Percentiles rank a stretch among this genome's conserved stretches.
Conservation (phyloP, 2,329 filamentous ascomycete species). For the Pseudocercospora fuligena region DNA sequence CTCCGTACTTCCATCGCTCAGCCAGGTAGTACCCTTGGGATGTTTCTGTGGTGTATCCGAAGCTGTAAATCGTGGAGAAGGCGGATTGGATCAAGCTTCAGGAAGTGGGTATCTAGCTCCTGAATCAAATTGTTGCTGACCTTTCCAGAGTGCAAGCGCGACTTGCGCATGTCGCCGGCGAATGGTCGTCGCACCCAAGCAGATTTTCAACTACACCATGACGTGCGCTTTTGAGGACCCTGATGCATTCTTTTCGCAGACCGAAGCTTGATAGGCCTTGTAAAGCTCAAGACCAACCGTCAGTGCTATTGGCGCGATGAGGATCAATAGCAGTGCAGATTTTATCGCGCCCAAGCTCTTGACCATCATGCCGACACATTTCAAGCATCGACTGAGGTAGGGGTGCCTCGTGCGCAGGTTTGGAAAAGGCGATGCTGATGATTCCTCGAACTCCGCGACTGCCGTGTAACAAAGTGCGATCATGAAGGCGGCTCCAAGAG, state of each 20-base stretch:
- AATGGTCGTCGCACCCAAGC: neutral
- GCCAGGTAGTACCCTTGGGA: neutral
- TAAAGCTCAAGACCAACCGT: neutral
- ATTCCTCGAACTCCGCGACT: neutral
- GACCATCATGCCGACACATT: neutral
- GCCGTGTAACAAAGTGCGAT: conserved; percentile 1
- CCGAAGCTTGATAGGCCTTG: neutral
- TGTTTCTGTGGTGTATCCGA: neutral
- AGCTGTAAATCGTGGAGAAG: neutral
- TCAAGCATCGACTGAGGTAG: neutral
- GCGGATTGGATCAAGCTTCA: neutral
- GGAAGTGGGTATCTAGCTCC: neutral
- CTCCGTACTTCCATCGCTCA: neutral
- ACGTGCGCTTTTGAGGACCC: neutral
- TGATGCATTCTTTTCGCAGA: neutral
- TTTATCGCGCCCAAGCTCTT: neutral
- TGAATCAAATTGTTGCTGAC: neutral
- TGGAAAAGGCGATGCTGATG: conserved; percentile 7
- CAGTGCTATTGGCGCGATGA: neutral
- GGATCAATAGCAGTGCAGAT: neutral
- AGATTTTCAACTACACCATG: neutral
- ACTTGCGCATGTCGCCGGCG: neutral
- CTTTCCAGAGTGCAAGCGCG: neutral
- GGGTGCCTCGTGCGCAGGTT: neutral
- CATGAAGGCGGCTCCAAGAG: neutral